phyloP scores from a whole-genome alignment of 106 monocot species.

The Cymbidium sinense region DNA sequence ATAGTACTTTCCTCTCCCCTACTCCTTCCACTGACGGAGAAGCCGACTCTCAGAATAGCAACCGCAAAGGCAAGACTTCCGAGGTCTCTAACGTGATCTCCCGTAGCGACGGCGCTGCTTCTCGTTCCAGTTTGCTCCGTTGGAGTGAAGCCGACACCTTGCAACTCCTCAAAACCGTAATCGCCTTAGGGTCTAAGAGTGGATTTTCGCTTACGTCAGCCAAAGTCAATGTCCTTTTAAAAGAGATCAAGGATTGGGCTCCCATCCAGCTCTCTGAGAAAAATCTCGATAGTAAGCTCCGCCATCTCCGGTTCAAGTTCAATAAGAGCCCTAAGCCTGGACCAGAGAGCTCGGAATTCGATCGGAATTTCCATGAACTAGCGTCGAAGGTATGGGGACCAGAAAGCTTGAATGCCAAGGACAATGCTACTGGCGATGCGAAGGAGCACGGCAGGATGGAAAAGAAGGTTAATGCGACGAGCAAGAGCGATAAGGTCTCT shows the following conservation, averaged over 20 bases:
- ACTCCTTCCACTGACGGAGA: neutral
- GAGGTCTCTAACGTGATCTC: neutral
- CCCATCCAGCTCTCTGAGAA: neutral
- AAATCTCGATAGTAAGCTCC: neutral
- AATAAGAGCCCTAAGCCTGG: neutral
- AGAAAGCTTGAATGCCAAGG: neutral
- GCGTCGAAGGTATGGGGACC: neutral
- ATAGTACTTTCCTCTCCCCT: neutral
- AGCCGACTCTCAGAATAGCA: neutral
- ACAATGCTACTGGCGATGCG: neutral
- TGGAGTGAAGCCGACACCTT: neutral
- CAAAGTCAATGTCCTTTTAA: neutral
- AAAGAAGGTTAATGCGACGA: neutral
- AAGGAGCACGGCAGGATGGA: neutral
- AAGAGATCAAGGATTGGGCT: constrained; percentile 9
- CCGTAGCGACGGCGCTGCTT: neutral
- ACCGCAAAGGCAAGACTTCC: neutral
- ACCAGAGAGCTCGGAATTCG: neutral
- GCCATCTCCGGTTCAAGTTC: neutral
- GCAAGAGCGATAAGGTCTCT: neutral
- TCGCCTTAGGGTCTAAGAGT: neutral
- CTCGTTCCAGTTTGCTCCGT: neutral
- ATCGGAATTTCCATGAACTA: neutral
- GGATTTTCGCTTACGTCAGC: neutral
- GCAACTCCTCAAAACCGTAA: neutral